Evolutionary conservation across 441 rosid species (phyloP).

Genomic region (Aleurites moluccanus): DNA sequence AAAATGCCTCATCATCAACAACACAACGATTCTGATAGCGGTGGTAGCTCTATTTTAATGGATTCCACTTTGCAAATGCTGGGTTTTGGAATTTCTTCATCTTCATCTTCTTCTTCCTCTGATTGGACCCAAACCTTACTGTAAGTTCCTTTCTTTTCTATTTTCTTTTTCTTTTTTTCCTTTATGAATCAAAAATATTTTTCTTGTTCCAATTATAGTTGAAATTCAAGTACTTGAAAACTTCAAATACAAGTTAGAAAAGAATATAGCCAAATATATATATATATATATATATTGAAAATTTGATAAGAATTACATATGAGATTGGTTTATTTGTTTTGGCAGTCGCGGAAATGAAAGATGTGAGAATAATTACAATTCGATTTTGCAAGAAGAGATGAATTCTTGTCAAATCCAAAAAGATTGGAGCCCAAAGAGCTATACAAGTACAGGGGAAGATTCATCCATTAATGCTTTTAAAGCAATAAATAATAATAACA

Average conservation of each 20-base stretch:
- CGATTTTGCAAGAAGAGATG: conserved; percentile 47
- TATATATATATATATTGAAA: not conserved
- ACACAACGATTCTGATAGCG: conserved; percentile 49
- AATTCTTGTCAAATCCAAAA: conserved; percentile 43
- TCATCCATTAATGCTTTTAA: conserved; percentile 34
- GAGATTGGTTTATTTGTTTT: not conserved
- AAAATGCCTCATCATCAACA: conserved; percentile 31
- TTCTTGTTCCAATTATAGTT: not conserved
- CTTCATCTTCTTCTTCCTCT: conserved; percentile 44
- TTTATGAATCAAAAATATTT: not conserved
- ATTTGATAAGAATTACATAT: not conserved
- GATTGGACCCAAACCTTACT: conserved; percentile 67
- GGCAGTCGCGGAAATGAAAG: conserved; percentile 35
- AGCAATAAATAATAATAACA: conserved; percentile 24
- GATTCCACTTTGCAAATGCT: conserved; percentile 63
- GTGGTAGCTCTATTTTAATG: conserved; percentile 48
- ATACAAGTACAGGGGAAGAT: conserved; percentile 34
- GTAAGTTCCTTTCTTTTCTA: conserved; percentile 35
- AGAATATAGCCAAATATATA: conserved; percentile 18
- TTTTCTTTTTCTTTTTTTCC: not conserved
- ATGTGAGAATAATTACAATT: conserved; percentile 32
- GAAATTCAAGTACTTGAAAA: conserved; percentile 17
- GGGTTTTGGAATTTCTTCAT: conserved; percentile 57
- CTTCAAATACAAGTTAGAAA: conserved; percentile 31
- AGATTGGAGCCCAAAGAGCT: conserved; percentile 50